Percentiles rank a stretch among this genome's conserved stretches.
phyloP scores from a whole-genome alignment of 2,329 filamentous ascomycete species.

The Pseudogymnoascus sp. region DNA sequence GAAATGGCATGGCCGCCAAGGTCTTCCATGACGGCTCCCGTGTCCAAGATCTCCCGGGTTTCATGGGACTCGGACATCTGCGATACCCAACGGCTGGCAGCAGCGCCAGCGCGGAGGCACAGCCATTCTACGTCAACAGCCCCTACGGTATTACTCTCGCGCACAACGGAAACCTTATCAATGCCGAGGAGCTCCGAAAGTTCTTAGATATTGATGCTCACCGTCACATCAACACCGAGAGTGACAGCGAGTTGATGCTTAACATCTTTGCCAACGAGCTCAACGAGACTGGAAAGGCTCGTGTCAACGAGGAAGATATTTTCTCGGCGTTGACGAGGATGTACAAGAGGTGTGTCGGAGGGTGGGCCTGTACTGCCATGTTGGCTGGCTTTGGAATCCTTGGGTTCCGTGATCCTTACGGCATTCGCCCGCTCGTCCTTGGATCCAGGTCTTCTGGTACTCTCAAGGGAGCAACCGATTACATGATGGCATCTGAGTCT shows the following conservation, averaged over 20 bases:
- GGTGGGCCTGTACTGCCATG: slow-evolving; percentile 75
- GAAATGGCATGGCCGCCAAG: slow-evolving; percentile 76
- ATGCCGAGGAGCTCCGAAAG: slow-evolving; percentile 55
- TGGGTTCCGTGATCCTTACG: slow-evolving; percentile 69
- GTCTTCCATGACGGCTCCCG: slow-evolving; percentile 76
- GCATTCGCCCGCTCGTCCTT: slow-evolving; percentile 74
- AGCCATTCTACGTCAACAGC: slow-evolving; percentile 87
- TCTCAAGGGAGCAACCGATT: slow-evolving; percentile 58
- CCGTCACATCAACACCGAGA: slow-evolving; percentile 62
- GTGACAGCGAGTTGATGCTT: slow-evolving; percentile 77
- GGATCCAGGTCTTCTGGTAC: slow-evolving; percentile 63
- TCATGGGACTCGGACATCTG: slow-evolving; percentile 78
- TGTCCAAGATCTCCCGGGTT: slow-evolving; percentile 67
- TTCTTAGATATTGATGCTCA: slow-evolving; percentile 36
- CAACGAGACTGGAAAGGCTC: slow-evolving; percentile 70
- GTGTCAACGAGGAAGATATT: slow-evolving; percentile 69
- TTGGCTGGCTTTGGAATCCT: slow-evolving; percentile 72
- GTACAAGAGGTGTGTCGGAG: slow-evolving; percentile 65
- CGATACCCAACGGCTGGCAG: slow-evolving; percentile 86
- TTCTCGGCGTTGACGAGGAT: slow-evolving; percentile 64
- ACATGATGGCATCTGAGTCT: slow-evolving; percentile 86
- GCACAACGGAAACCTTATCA: slow-evolving; percentile 86
- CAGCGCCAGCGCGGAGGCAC: slow-evolving; percentile 73
- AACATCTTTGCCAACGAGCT: slow-evolving; percentile 82
- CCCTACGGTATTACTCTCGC: slow-evolving; percentile 75